Evolutionary conservation across 2,329 filamentous ascomycete species (phyloP).

Genomic region (Colletotrichum tamarilloi): DNA sequence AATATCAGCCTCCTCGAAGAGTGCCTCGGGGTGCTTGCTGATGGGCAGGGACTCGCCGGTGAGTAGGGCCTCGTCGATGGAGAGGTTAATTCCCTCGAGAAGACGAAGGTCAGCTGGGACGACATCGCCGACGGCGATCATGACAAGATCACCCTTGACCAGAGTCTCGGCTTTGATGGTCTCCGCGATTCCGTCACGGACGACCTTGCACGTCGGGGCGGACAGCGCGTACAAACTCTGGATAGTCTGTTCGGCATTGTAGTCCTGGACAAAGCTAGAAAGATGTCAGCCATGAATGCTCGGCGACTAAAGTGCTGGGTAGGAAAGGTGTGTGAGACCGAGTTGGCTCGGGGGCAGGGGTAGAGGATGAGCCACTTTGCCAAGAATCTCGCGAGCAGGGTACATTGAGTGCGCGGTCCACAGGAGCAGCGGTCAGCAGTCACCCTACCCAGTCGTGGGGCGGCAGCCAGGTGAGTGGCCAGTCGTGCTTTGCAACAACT

Average conservation of each 20-base stretch:
- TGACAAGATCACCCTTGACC: conserved; percentile 74
- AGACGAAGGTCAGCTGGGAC: conserved; percentile 76
- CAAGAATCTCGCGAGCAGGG: background rate
- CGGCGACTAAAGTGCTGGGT: conserved; percentile 35
- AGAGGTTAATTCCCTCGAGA: conserved; percentile 76
- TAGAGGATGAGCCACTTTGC: background rate
- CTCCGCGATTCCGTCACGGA: conserved; percentile 63
- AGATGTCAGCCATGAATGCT: conserved; percentile 42
- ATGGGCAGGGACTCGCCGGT: conserved; percentile 80
- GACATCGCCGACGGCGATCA: conserved; percentile 73
- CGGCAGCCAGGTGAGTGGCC: background rate
- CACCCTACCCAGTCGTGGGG: conserved; percentile 23
- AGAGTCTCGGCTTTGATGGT: conserved; percentile 66
- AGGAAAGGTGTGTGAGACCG: background rate
- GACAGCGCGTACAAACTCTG: conserved; percentile 69
- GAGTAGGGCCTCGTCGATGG: conserved; percentile 79
- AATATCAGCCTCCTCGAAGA: conserved; percentile 64
- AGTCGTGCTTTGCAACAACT: background rate
- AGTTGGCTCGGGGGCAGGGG: background rate
- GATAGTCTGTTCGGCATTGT: conserved; percentile 70
- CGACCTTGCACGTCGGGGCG: conserved; percentile 68
- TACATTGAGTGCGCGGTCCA: background rate
- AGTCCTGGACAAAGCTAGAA: conserved; percentile 68
- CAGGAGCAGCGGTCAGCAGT: background rate
- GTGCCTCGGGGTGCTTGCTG: conserved; percentile 69